Percentiles rank a stretch among this genome's conserved stretches.
phyloP scores from a whole-genome alignment of 108 stramenopile species.

The Bacterosira constricta region DNA sequence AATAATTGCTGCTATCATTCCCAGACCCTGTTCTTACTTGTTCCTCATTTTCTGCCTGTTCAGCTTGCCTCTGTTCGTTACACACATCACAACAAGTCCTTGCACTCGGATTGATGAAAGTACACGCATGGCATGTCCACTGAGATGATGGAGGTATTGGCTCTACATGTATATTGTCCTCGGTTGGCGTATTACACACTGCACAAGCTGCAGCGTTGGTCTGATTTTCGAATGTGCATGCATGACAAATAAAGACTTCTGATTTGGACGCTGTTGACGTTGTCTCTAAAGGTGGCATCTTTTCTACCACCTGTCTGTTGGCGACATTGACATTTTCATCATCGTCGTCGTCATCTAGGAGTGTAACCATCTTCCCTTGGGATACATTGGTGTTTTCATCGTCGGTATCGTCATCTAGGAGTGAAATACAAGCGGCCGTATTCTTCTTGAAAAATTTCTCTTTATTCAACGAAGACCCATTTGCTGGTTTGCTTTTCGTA shows the following conservation, averaged over 20 bases:
- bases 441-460: constrained; percentile 1
- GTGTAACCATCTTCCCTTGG: too few relatives aligned
- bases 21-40: too few relatives aligned
- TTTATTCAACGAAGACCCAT: background rate
- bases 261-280: too few relatives aligned
- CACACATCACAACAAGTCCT: background rate
- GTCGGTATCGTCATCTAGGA: too few relatives aligned
- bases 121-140: background rate
- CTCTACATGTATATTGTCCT: too few relatives aligned
- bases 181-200: constrained; percentile 11
- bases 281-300: too few relatives aligned
- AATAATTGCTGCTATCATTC: too few relatives aligned
- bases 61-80: background rate
- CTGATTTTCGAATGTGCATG: constrained; percentile 25
- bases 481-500: background rate
- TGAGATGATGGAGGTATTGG: too few relatives aligned
- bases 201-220: background rate
- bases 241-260: constrained; percentile 12
- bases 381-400: too few relatives aligned
- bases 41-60: too few relatives aligned
- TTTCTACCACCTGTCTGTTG: too few relatives aligned
- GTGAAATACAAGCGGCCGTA: constrained; percentile 21
- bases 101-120: background rate
- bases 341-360: constrained; percentile 21
- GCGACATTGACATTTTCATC: background rate